phyloP scores from a whole-genome alignment of 306 rosid species.

The Elaeagnus macrophylla region DNA sequence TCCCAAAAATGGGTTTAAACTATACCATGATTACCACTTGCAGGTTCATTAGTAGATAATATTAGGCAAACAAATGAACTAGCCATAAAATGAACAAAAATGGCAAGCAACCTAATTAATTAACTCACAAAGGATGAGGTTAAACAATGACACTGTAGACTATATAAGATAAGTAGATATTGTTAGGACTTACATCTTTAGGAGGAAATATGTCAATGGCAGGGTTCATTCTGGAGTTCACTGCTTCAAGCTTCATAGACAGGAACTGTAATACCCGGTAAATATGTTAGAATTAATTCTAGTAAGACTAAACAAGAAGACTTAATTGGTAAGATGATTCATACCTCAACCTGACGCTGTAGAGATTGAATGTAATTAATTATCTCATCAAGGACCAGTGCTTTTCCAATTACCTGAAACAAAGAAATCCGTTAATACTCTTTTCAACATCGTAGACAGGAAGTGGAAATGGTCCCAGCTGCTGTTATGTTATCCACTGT shows the following conservation, averaged over 20 bases:
- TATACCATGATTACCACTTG: too few relatives aligned
- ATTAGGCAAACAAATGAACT: background rate
- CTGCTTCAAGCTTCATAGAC: slow-evolving; percentile 94
- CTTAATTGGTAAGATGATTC: slow-evolving; percentile 6
- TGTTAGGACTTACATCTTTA: slow-evolving; percentile 52
- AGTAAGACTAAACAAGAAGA: background rate
- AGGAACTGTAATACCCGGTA: slow-evolving; percentile 55
- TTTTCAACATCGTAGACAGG: slow-evolving; percentile 6
- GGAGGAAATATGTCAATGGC: slow-evolving; percentile 65
- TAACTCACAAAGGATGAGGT: too few relatives aligned
- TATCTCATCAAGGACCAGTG: slow-evolving; percentile 88
- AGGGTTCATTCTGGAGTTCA: slow-evolving; percentile 60
- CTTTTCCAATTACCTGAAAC: slow-evolving; percentile 87
- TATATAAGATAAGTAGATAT: background rate
- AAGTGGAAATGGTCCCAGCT: background rate
- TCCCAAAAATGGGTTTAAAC: too few relatives aligned
- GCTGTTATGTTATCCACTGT: background rate
- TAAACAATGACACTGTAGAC: background rate
- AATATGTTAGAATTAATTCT: slow-evolving; percentile 8
- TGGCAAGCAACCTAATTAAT: background rate
- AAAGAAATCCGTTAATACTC: background rate
- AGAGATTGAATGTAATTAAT: slow-evolving; percentile 89
- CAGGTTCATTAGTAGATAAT: too few relatives aligned
- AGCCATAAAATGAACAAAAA: background rate
- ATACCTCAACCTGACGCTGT: slow-evolving; percentile 87